These are phyloP conservation scores for Arthroderma sp. DNA, from an alignment of 2,329 filamentous ascomycete genomes.

Conservation along the genomic window DNA sequence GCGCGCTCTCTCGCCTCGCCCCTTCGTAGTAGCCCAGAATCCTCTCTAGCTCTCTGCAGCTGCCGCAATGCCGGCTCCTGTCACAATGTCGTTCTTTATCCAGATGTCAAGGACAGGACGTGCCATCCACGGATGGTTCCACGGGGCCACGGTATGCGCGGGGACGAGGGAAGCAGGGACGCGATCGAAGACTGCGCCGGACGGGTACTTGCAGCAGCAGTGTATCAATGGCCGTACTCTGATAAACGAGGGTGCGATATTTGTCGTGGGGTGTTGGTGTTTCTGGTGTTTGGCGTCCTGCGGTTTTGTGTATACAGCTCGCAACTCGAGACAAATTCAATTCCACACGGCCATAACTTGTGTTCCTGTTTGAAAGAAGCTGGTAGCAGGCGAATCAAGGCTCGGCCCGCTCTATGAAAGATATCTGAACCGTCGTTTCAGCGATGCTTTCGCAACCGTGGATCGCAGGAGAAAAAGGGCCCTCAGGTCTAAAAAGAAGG, in stretches of 20 bases:
- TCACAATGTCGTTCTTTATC: background rate
- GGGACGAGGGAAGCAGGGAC: background rate
- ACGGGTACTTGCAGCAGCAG: background rate
- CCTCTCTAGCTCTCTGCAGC: background rate
- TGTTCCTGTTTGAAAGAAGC: background rate
- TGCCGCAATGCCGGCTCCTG: background rate
- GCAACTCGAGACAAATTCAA: background rate
- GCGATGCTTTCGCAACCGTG: background rate
- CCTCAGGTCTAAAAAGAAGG: background rate
- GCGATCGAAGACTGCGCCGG: background rate
- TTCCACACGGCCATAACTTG: background rate
- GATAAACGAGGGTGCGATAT: background rate
- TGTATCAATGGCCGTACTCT: background rate
- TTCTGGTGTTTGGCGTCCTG: background rate
- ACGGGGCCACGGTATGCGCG: constrained; percentile 2
- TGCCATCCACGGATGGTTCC: background rate
- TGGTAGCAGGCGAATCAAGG: background rate
- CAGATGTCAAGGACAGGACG: background rate
- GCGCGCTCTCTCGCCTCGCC: constrained; percentile 2
- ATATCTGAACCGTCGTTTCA: background rate
- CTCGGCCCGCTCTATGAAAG: background rate
- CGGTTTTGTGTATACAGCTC: background rate
- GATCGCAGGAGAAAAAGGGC: background rate
- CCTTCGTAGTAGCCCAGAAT: background rate
- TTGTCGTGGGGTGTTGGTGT: background rate